Conservation (phyloP, 2,329 filamentous ascomycete species). For the Scedosporium apiospermum region DNA sequence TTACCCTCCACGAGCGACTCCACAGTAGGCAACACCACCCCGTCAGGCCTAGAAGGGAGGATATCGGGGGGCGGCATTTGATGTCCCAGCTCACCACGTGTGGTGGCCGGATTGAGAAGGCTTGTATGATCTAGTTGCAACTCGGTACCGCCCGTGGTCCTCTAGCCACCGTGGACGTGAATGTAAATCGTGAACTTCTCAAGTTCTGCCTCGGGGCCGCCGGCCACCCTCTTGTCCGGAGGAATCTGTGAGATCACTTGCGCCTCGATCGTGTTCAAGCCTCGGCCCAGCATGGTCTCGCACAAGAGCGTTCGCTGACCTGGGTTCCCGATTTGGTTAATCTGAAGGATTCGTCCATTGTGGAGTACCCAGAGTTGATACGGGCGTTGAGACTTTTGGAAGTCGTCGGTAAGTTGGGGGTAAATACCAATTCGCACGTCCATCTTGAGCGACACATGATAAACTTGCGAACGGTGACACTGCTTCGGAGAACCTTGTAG, state of each 20-base stretch:
- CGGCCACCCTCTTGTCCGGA: slow-evolving; percentile 44
- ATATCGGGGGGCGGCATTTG: too few species aligned
- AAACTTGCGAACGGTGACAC: slow-evolving; percentile 43
- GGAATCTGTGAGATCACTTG: slow-evolving; percentile 66
- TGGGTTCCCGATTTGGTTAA: neutral
- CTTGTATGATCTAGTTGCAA: neutral
- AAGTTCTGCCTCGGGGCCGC: slow-evolving; percentile 58
- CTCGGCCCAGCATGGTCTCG: slow-evolving; percentile 60
- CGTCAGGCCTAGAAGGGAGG: too few species aligned
- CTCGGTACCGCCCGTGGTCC: neutral
- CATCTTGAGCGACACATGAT: slow-evolving; percentile 53
- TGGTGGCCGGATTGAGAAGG: neutral
- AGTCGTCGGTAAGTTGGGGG: slow-evolving; percentile 51
- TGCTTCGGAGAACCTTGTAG: neutral
- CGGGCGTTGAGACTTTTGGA: slow-evolving; percentile 60
- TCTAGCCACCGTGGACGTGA: slow-evolving; percentile 28
- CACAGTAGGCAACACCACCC: too few species aligned
- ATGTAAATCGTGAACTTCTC: slow-evolving; percentile 71
- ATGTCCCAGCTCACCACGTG: too few species aligned
- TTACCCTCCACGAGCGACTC: too few species aligned
- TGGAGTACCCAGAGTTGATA: slow-evolving; percentile 65
- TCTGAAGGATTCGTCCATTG: slow-evolving; percentile 4
- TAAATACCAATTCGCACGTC: slow-evolving; percentile 56
- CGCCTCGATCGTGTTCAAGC: slow-evolving; percentile 70
- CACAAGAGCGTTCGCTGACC: slow-evolving; percentile 45